These are phyloP conservation scores for Fomitopsis palustris DNA, from an alignment of 1,284 basidiomycete genomes.

Conservation along the genomic window DNA sequence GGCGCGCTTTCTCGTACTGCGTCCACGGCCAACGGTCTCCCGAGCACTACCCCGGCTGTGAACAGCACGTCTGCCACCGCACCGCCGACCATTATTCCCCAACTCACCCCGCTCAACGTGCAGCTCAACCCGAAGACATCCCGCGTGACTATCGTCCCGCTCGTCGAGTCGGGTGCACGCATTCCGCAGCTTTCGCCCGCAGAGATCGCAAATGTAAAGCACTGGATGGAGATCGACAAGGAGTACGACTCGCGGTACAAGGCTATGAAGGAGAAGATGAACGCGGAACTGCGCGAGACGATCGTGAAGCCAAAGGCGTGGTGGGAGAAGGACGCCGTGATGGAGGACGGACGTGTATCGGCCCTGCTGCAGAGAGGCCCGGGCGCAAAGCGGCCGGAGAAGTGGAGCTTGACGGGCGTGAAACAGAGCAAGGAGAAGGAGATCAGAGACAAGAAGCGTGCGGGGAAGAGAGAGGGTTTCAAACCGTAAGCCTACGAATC, in stretches of 20 bases:
- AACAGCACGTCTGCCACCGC: conserved; percentile 7
- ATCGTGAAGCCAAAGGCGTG: conserved; percentile 34
- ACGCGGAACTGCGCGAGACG: conserved; percentile 35
- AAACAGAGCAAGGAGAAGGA: conserved; percentile 33
- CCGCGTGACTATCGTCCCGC: conserved; percentile 59
- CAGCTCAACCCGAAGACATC: conserved; percentile 61
- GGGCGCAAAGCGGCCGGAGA: conserved; percentile 33
- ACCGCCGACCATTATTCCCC: conserved; percentile 19
- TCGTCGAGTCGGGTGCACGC: conserved; percentile 44
- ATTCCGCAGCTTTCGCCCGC: conserved; percentile 52
- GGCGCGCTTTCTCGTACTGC: not conserved
- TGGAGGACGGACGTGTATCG: conserved; percentile 18
- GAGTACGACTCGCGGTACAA: conserved; percentile 43
- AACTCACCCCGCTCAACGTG: conserved; percentile 26
- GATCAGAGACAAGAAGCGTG: conserved; percentile 46
- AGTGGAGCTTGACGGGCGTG: conserved; percentile 40
- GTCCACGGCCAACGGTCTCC: not conserved
- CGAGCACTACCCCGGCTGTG: not conserved
- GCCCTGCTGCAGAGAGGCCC: not conserved
- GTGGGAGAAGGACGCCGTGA: conserved; percentile 48
- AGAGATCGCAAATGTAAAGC: conserved; percentile 44
- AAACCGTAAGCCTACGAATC: conserved; percentile 49
- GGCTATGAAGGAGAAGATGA: conserved; percentile 43
- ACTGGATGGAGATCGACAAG: conserved; percentile 50
- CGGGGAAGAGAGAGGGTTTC: conserved; percentile 65